A percentile compares a stretch with the other conserved stretches of the same genome.
These are phyloP conservation scores for Monilinia fructigena DNA, from an alignment of 2,329 filamentous ascomycete species.

Conservation along the genomic window DNA sequence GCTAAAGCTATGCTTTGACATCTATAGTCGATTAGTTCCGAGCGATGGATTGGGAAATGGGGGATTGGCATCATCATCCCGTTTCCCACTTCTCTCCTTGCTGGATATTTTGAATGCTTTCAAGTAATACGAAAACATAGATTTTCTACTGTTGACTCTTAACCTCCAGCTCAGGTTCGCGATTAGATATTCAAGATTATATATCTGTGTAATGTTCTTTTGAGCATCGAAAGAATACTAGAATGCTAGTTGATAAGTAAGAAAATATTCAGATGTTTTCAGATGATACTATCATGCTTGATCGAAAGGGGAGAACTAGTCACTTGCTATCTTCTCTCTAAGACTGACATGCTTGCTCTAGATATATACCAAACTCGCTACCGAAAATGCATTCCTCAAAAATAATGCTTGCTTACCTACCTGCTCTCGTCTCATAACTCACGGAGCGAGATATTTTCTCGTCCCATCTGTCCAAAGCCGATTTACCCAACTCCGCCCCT, in stretches of 20 bases:
- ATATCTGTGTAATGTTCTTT: no score
- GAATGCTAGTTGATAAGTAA: neutral
- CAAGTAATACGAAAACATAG: no score
- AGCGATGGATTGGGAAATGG: no score
- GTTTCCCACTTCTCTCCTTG: no score
- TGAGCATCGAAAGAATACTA: no score
- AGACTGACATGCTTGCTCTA: neutral
- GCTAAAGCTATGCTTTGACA: no score
- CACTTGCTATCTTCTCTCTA: neutral
- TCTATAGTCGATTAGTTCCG: no score
- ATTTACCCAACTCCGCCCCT: constrained; percentile 27
- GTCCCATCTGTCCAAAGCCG: constrained; percentile 18
- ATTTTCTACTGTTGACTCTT: no score
- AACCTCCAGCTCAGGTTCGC: no score
- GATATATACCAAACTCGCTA: neutral
- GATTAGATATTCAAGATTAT: no score
- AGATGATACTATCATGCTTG: neutral
- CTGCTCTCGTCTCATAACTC: neutral
- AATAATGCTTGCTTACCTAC: neutral
- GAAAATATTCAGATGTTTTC: neutral
- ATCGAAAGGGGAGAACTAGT: neutral
- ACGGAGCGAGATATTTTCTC: constrained; percentile 3
- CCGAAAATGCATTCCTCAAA: neutral
- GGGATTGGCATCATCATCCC: no score
- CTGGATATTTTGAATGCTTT: no score